Evolutionary conservation across 495 filamentous ascomycete genomes (phyloP).

Genomic region (Lindgomyces ingoldianus): DNA sequence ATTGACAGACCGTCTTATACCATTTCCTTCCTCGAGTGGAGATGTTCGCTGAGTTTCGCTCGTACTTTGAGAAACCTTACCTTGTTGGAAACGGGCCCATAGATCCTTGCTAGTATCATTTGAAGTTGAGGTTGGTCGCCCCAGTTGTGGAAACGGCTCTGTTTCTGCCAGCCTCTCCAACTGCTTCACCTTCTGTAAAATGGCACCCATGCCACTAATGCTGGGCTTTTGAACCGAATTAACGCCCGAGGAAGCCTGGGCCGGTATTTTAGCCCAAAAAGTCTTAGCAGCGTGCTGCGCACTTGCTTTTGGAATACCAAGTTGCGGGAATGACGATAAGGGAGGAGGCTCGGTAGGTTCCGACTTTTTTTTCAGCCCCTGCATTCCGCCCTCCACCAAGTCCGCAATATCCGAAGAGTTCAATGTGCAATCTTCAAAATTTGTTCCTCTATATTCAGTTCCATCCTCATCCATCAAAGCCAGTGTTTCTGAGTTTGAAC

Average conservation of each 20-base stretch:
- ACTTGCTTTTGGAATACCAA: background rate
- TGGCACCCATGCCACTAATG: background rate
- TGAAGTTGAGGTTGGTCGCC: background rate
- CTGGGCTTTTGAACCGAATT: background rate
- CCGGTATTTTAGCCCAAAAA: conserved; percentile 8
- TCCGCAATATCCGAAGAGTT: conserved; percentile 5
- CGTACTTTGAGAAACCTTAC: background rate
- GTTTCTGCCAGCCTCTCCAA: background rate
- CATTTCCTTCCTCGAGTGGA: background rate
- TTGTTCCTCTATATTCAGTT: conserved; percentile 4
- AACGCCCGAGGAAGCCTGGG: background rate
- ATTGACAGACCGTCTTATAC: background rate
- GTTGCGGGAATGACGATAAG: conserved; percentile 13
- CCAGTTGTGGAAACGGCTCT: conserved; percentile 9
- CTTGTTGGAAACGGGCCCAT: conserved; percentile 5
- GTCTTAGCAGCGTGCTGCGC: background rate
- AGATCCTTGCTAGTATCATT: background rate
- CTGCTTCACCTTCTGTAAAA: background rate
- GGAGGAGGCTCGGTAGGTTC: conserved; percentile 1
- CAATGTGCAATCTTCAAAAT: background rate
- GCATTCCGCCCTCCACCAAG: background rate
- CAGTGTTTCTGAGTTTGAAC: background rate
- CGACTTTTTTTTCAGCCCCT: background rate
- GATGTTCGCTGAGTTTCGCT: background rate
- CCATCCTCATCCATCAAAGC: background rate